Evolutionary conservation across 1,139 yeast genomes (phyloP), one percentile per base, ranked within the genome.

Genomic region (Geotrichum aggregatum): DNA sequence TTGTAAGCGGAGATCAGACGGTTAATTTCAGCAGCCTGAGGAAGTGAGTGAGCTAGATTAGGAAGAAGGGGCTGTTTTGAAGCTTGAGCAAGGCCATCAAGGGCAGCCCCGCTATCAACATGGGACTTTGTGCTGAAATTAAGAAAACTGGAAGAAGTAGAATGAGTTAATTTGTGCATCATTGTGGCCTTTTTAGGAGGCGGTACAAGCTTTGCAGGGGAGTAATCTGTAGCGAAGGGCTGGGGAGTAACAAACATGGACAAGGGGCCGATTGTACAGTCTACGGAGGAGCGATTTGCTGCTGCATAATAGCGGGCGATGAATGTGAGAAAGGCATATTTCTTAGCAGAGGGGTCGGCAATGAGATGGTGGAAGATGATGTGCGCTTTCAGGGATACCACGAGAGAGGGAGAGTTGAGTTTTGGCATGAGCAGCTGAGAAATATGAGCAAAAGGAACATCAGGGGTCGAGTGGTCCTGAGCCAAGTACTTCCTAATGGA

Each of bases 351-450:
- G 14, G 39, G 55, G 44, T 61, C 63, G n/a, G 63, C 54, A 16
- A 61, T 53, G 16, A 62, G 54, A 36, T 56, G 58, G 39, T 62
- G 65, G 41, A 61, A 57, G 16, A 61, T 42, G 24, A 57, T 45
- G 46, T 62, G 65, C 10, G 65, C 64, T 40, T 61, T 61, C 30
- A 61, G 42, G 3, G 59, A 52, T 11, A 55, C 55, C 3, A 42
- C 24, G 19, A 53, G 41, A 5, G 44, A 43, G 30, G 48, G 44
- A 31, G 38, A 58, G 58, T 42, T 55, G 31, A 46, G 54, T 48
- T 39, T 55, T 33, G 54, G 62, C 44, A 43, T 50, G 24, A 47
- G 51, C 45, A 40, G 57, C 52, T 39, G 59, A 31, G 48, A 52
- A 22, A 46, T 22, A 6, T 26, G 44, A 19, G 52, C 54, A n/a